Conservation (phyloP, 768 basidiomycete genomes). For the Panaeolus papilionaceus region DNA sequence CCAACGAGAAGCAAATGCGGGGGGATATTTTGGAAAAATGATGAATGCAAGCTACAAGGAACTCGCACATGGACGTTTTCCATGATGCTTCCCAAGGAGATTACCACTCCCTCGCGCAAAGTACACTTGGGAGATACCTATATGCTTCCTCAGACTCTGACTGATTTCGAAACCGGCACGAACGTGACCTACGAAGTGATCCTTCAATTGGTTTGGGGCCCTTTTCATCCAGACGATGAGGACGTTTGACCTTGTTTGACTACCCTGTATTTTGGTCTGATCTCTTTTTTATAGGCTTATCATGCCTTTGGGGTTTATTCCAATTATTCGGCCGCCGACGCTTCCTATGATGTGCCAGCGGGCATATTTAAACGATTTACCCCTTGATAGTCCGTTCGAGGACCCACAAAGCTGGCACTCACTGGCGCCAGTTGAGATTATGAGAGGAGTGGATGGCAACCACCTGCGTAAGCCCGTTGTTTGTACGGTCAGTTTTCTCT, state of each 20-base stretch:
- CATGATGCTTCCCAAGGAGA: not conserved
- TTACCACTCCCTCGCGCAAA: not conserved
- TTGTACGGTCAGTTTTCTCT: not conserved
- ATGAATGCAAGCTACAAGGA: not conserved
- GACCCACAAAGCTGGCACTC: constrained; percentile 2
- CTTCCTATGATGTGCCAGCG: not conserved
- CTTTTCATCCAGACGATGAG: constrained; percentile 12
- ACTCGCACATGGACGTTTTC: not conserved
- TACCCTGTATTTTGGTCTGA: not conserved
- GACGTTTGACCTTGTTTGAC: not conserved
- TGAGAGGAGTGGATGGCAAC: not conserved
- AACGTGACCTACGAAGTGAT: not conserved
- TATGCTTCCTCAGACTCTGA: not conserved
- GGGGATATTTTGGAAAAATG: not conserved
- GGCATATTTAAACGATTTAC: not conserved
- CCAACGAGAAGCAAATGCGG: not conserved
- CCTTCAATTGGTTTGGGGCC: constrained; percentile 2
- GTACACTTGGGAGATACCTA: not conserved
- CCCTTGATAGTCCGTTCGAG: not conserved
- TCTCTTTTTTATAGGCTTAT: not conserved
- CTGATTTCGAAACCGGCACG: not conserved
- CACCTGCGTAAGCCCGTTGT: not conserved
- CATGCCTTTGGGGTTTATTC: not conserved
- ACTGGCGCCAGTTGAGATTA: not conserved
- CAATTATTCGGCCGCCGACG: not conserved